Conservation (phyloP, 148 eudicot genomes). For the Camellia lanceoleosa region DNA sequence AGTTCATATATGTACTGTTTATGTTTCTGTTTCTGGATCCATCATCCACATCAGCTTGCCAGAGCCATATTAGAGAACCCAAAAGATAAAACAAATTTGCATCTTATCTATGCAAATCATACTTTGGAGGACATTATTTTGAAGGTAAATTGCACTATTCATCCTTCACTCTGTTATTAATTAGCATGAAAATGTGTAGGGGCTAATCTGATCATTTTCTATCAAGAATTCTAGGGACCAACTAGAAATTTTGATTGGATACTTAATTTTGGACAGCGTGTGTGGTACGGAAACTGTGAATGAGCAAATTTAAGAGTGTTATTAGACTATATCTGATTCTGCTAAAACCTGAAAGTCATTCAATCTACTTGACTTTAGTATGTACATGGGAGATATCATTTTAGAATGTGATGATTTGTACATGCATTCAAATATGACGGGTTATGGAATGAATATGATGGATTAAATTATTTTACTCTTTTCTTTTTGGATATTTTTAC, state of each 20-base stretch:
- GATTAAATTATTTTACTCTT: background rate
- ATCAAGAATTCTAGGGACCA: no score
- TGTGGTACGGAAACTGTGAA: no score
- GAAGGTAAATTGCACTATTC: conserved; percentile 24
- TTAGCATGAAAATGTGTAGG: background rate
- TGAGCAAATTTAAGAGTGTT: no score
- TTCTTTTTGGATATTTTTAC: background rate
- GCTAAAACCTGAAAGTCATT: no score
- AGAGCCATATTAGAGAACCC: conserved; percentile 46
- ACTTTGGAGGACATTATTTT: conserved; percentile 42
- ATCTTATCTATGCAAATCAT: conserved; percentile 38
- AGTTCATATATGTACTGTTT: background rate
- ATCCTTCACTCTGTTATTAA: background rate
- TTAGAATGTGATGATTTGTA: background rate
- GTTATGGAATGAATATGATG: no score
- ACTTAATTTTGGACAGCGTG: no score
- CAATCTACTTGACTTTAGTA: no score
- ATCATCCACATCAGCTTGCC: conserved; percentile 18
- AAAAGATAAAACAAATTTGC: conserved; percentile 38
- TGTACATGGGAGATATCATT: background rate
- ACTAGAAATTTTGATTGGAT: no score
- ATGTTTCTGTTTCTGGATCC: background rate
- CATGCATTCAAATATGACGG: no score
- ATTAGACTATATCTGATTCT: no score
- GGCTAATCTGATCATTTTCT: background rate